phyloP scores from a whole-genome alignment of 2,329 filamentous ascomycete genomes.

The Talaromyces islandicus region DNA sequence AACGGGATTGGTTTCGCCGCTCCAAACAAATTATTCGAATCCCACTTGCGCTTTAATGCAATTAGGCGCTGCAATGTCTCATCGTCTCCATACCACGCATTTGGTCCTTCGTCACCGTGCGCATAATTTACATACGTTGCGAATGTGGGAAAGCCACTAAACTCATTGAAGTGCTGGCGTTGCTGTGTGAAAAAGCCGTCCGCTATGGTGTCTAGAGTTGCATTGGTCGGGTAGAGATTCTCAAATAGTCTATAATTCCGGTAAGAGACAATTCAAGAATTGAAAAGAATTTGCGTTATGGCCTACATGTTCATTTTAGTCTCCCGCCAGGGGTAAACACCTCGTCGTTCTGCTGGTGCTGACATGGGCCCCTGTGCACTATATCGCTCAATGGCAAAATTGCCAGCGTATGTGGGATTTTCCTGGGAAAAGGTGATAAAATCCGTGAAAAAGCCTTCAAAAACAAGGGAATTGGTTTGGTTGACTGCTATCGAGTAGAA shows the following conservation, averaged over 20 bases:
- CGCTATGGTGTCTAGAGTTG: slow-evolving; percentile 1
- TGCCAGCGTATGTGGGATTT: slow-evolving; percentile 3
- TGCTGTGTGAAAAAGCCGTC: slow-evolving; percentile 5
- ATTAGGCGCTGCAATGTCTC: slow-evolving; percentile 18
- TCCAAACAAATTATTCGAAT: slow-evolving; percentile 21
- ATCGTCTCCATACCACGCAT: slow-evolving; percentile 16
- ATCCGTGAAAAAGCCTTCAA: slow-evolving; percentile 8
- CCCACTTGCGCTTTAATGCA: slow-evolving; percentile 20
- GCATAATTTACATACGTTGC: slow-evolving; percentile 23
- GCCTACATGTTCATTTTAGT: slow-evolving; percentile 7
- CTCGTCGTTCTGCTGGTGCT: neutral
- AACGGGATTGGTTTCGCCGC: slow-evolving; percentile 5
- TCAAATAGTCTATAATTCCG: neutral
- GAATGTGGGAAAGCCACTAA: slow-evolving; percentile 4
- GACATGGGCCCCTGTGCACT: slow-evolving; percentile 7
- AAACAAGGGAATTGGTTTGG: slow-evolving; percentile 1
- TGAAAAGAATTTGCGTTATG: neutral
- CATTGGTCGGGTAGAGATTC: slow-evolving; percentile 2
- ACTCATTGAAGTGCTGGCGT: slow-evolving; percentile 8
- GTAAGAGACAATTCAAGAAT: neutral
- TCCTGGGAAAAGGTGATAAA: slow-evolving; percentile 5
- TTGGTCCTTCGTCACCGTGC: slow-evolving; percentile 21
- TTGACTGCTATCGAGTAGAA: slow-evolving; percentile 4
- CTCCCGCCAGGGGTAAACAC: slow-evolving; percentile 8
- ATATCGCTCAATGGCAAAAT: slow-evolving; percentile 7